Percentiles rank a stretch among this genome's conserved stretches.
Conservation (phyloP, 495 filamentous ascomycete species). For the Penicillium ochrochloron region DNA sequence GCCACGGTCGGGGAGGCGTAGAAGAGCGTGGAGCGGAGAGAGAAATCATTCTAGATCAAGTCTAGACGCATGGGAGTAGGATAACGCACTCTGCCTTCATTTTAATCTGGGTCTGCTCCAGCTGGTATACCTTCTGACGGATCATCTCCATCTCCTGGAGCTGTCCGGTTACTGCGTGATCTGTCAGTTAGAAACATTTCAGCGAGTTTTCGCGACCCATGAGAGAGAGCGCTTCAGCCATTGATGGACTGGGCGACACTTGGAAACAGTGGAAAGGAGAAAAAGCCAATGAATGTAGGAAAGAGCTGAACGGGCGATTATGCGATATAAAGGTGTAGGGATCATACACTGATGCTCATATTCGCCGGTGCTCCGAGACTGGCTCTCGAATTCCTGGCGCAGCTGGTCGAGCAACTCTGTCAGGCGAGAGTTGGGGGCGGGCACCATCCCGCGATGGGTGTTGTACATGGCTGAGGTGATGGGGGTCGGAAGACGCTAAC, state of each 20-base stretch:
- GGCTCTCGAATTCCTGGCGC: slow-evolving; percentile 85
- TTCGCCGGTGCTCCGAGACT: slow-evolving; percentile 73
- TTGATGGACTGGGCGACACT: slow-evolving; percentile 22
- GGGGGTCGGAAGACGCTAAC: background rate
- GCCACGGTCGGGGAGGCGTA: background rate
- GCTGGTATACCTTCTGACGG: slow-evolving; percentile 83
- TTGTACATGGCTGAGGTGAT: slow-evolving; percentile 73
- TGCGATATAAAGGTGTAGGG: background rate
- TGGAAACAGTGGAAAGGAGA: slow-evolving; percentile 7
- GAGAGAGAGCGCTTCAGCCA: slow-evolving; percentile 17
- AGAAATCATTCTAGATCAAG: background rate
- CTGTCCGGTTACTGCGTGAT: slow-evolving; percentile 73
- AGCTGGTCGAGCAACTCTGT: slow-evolving; percentile 91
- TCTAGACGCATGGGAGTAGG: background rate
- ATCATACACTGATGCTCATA: slow-evolving; percentile 90
- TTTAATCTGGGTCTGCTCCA: slow-evolving; percentile 83
- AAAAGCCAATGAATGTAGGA: slow-evolving; percentile 1
- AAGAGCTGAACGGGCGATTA: background rate
- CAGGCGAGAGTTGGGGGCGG: slow-evolving; percentile 73
- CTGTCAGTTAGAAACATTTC: slow-evolving; percentile 38
- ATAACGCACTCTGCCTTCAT: slow-evolving; percentile 85
- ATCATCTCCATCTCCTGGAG: slow-evolving; percentile 93
- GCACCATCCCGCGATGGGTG: slow-evolving; percentile 82
- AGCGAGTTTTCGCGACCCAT: slow-evolving; percentile 33
- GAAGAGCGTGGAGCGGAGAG: background rate